phyloP scores from a whole-genome alignment of 345 rosid genomes.

The Rhodamnia argentea region DNA sequence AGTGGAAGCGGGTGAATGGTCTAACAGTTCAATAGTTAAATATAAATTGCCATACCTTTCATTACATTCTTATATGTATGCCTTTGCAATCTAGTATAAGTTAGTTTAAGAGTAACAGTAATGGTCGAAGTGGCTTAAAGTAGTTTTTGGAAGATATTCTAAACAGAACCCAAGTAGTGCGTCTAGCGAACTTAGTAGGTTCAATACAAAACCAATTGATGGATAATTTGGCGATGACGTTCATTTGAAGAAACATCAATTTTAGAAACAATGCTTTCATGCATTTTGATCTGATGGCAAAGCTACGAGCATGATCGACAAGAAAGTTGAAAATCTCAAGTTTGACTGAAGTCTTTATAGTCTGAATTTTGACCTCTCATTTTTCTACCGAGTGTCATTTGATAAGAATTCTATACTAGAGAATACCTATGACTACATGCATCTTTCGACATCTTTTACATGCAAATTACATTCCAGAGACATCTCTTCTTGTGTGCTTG shows the following conservation, averaged over 20 bases:
- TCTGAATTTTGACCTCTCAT: background rate
- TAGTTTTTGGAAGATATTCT: background rate
- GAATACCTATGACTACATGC: background rate
- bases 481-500: background rate
- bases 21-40: background rate
- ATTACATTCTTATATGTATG: background rate
- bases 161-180: background rate
- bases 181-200: background rate
- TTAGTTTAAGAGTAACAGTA: background rate
- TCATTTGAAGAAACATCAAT: background rate
- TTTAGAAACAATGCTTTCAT: background rate
- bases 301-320: background rate
- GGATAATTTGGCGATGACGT: background rate
- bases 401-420: background rate
- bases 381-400: background rate
- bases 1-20: background rate
- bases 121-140: background rate
- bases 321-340: background rate
- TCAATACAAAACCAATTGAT: background rate
- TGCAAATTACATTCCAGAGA: background rate
- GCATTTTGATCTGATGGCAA: background rate
- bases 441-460: background rate
- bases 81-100: background rate
- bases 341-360: background rate
- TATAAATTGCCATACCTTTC: background rate